A percentile compares a stretch with the other conserved stretches of the same genome.
phyloP scores from a whole-genome alignment of 768 basidiomycete genomes.

The Hygrocybe punicea region DNA sequence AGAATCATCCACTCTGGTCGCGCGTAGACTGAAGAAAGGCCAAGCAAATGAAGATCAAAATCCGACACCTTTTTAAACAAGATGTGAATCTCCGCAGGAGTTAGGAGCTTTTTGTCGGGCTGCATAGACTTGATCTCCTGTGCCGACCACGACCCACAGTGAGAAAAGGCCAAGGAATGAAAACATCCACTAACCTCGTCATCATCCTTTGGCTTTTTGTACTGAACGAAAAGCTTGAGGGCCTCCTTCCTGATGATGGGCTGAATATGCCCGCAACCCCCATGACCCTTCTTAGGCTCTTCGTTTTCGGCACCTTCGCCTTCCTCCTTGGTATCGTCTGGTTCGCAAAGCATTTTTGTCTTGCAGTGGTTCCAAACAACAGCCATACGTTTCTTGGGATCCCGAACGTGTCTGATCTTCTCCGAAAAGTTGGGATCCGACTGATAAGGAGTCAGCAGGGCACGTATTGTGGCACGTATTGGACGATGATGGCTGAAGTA shows the following conservation, averaged over 20 bases:
- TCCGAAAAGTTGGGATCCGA: conserved; percentile 81
- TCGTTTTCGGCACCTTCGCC: conserved; percentile 63
- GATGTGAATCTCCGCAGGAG: conserved; percentile 85
- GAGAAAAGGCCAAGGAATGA: conserved; percentile 1
- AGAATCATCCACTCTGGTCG: conserved; percentile 99
- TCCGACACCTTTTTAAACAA: conserved; percentile 96
- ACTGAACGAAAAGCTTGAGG: conserved; percentile 88
- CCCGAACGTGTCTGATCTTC: conserved; percentile 82
- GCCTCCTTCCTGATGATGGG: conserved; percentile 92
- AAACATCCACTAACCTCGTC: conserved; percentile 70
- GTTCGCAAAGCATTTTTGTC: conserved; percentile 81
- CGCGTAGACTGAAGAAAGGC: conserved; percentile 92
- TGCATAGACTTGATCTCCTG: conserved; percentile 79
- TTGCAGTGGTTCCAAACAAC: conserved; percentile 86
- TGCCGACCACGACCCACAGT: conserved; percentile 15
- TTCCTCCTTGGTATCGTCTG: conserved; percentile 87
- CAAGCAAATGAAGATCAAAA: conserved; percentile 81
- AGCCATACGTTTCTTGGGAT: conserved; percentile 84
- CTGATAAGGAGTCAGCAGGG: conserved; percentile 44
- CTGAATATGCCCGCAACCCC: conserved; percentile 94
- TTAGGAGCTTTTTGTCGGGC: conserved; percentile 78
- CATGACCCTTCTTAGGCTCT: conserved; percentile 86
- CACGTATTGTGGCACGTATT: background rate
- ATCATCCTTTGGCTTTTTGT: conserved; percentile 92
- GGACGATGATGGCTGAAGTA: conserved; percentile 68